Evolutionary conservation across 2,329 filamentous ascomycete species (phyloP), one percentile per base, ranked within the genome.

Genomic region (Penicillium sp.): DNA sequence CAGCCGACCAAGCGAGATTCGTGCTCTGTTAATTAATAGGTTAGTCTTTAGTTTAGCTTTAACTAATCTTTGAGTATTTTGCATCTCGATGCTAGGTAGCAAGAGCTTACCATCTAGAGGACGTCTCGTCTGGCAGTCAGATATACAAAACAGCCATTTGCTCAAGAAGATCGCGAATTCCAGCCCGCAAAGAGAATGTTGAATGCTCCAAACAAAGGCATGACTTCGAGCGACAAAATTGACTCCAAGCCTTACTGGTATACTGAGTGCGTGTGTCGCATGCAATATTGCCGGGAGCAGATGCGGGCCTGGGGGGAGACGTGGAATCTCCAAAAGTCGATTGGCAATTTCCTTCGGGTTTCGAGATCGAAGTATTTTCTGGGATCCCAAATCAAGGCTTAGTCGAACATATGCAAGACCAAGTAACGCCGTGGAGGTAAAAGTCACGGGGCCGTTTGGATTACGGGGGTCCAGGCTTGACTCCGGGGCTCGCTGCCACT

Each of bases 251-350:
- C 61, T 56, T 2, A 68, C 61, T 0, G 65, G 63, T n/a, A 87
- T 84, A 5, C 84, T 85, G 24, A 89, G 71, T 0, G 86, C 85
- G 64, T 88, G 85, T 17, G 86, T 82, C 1, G 84, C 84, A 62
- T 89, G 85, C 20, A 87, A 77, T 0, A 88, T 80, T 0, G 85
- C 85, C 40, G 84, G 75, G 36, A 83, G 82, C 9, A 88, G 76
- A 32, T 81, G 80, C 8, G 78, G 34, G 84, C 53, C 51, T 13
- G 48, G 1, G 80, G 82, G 21, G 78, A 81, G 44, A 80, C 76
- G 50, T 75, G 78, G 61, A 85, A 80, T 3, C 78, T 79, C 41
- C 77, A 52, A 13, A 2, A 63, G 46, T 9, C 18, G 20, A 13
- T 39, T 15, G 0, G 58, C 52, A 13, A 63, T 84, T 39, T 84